Base-by-base conservation (phyloP, 768 basidiomycete genomes). In the Boletales sp. region DNA sequence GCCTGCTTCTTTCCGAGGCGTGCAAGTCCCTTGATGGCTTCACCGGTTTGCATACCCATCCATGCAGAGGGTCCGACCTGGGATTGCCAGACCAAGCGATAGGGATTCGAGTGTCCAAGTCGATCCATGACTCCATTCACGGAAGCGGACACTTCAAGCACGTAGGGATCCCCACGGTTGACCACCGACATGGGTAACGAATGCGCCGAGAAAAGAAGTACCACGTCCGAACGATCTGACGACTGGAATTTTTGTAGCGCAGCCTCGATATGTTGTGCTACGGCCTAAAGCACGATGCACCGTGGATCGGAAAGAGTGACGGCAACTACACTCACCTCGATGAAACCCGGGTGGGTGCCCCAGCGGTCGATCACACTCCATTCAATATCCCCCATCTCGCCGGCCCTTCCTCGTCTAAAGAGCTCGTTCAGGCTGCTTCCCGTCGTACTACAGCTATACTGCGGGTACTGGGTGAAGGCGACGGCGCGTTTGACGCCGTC, bases 361-460 rank as follows among this genome's bases (percentile, higher is more conserved):
- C 96, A 99, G 25, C 96, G 81, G 72, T 99, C 96, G 63, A 99
- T 88, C 7, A 98, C 94, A 65, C 90, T 95, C 96, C 96, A 99
- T 61, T 92, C 81, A 19, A 99, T 78, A 58, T 75, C 74, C 44
- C 78, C 86, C 57, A 76, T 70, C 46, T 80, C 84, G 28, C 84
- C 86, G 34, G 74, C 71, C 60, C 76, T 81, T 45, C 81, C 80
- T 60, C 70, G 72, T 65, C 87, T 74, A 61, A 81, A 94, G 25
- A 99, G 71, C 67, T 99, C 96, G 62, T 98, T 99, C 63, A 99
- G 65, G 66, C 91, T 94, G 72, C 94, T 96, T 44, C 96, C 96
- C 0, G 96, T 98, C 11, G 96, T 99, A 54, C 91, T 94, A 70
- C 96, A 99, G 62, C 87, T 90, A 70, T 99, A 99, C 68, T 99